Conservation (phyloP, 352 stramenopile genomes). For the Pythium monospermum region DNA sequence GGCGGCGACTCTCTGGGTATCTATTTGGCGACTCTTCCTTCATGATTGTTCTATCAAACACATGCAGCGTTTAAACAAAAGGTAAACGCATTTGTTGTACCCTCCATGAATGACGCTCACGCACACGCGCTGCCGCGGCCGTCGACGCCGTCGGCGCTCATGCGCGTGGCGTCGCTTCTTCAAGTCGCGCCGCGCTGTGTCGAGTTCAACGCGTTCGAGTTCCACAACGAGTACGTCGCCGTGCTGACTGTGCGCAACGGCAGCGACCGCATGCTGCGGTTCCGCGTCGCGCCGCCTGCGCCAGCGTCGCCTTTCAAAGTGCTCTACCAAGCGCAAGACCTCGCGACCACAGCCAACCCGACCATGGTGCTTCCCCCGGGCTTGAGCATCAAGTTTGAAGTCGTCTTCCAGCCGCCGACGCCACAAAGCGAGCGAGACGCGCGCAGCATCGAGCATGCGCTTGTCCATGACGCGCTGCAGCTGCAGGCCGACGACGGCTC, state of each 20-base stretch:
- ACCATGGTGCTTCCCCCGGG: conserved; percentile 61
- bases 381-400: conserved; percentile 54
- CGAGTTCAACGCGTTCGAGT: conserved; percentile 64
- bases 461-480: conserved; percentile 59
- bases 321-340: conserved; percentile 43
- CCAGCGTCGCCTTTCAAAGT: conserved; percentile 56
- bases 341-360: conserved; percentile 59
- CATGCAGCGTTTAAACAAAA: no score
- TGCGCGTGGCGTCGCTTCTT: conserved; percentile 33
- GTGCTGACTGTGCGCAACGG: conserved; percentile 59
- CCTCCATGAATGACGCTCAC: conserved; percentile 1
- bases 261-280: conserved; percentile 55
- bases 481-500: conserved; percentile 58
- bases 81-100: no score
- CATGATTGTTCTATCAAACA: no score
- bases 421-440: conserved; percentile 2
- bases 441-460: conserved; percentile 18
- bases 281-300: conserved; percentile 44
- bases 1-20: no score
- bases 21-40: no score
- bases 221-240: conserved; percentile 58
- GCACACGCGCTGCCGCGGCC: conserved; percentile 9
- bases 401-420: conserved; percentile 39
- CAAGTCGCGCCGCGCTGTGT: conserved; percentile 56
- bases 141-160: conserved; percentile 13